Percentiles rank a stretch among this genome's conserved stretches.
Evolutionary conservation across 2,329 filamentous ascomycete species (phyloP).

Genomic region (Fusarium austroafricanum): DNA sequence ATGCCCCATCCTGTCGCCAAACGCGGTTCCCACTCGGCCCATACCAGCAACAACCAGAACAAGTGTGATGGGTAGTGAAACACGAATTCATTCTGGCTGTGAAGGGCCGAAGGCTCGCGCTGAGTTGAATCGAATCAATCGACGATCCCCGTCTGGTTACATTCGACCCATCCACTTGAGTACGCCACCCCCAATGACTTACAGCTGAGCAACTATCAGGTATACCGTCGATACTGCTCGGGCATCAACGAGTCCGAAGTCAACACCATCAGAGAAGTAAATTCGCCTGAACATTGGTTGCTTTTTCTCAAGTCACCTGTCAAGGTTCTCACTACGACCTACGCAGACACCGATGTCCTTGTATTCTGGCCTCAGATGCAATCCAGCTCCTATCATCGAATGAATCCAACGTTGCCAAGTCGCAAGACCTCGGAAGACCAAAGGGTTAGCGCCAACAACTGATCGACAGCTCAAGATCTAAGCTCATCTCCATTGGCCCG

Average conservation of each 20-base stretch:
- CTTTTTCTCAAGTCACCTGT: constrained; percentile 12
- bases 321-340: constrained; percentile 6
- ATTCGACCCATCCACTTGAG: constrained; percentile 2
- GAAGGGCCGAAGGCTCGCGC: constrained; percentile 4
- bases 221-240: background rate
- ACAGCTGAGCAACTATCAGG: background rate
- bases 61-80: constrained; percentile 11
- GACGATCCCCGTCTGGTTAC: constrained; percentile 24
- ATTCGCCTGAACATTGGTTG: background rate
- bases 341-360: constrained; percentile 14
- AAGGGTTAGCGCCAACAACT: constrained; percentile 37
- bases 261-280: constrained; percentile 12
- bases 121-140: constrained; percentile 1
- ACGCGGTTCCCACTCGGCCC: background rate
- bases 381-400: background rate
- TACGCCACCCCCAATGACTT: constrained; percentile 25
- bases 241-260: background rate
- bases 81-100: background rate
- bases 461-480: constrained; percentile 24
- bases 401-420: constrained; percentile 16
- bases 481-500: constrained; percentile 26
- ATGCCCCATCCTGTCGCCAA: background rate
- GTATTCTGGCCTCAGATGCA: constrained; percentile 31
- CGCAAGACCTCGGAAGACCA: constrained; percentile 5
- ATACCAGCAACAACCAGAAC: background rate